Conservation (phyloP, 306 rosid species). For the Albizia julibrissin region DNA sequence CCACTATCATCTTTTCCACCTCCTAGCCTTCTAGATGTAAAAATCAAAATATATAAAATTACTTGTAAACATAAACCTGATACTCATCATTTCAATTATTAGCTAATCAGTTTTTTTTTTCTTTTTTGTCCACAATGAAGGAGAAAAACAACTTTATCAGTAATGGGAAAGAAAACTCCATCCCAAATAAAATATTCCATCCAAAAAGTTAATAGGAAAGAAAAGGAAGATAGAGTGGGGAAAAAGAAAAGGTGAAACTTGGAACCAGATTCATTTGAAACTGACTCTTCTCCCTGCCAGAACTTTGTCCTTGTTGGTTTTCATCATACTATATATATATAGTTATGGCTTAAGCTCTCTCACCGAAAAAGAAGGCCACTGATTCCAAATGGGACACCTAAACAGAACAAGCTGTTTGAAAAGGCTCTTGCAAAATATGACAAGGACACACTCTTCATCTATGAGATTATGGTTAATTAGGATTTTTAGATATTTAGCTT, state of each 20-base stretch:
- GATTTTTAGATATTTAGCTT: too few species aligned
- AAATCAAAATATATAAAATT: too few species aligned
- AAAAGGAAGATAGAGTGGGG: background rate
- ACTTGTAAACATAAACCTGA: too few species aligned
- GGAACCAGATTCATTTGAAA: conserved; percentile 42
- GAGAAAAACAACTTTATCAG: background rate
- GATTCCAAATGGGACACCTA: conserved; percentile 53
- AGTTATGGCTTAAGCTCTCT: too few species aligned
- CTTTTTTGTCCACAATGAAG: background rate
- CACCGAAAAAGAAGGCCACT: conserved; percentile 36
- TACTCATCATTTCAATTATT: too few species aligned
- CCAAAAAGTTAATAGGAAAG: background rate
- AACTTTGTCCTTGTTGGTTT: conserved; percentile 27
- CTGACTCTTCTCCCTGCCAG: conserved; percentile 14
- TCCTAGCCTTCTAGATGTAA: too few species aligned
- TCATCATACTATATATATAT: too few species aligned
- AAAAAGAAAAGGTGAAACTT: conserved; percentile 5
- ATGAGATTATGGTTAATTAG: conserved; percentile 9
- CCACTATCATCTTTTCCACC: too few species aligned
- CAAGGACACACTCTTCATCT: conserved; percentile 55
- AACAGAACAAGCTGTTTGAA: conserved; percentile 62
- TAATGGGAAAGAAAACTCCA: background rate
- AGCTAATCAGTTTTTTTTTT: too few species aligned
- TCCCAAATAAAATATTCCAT: too few species aligned
- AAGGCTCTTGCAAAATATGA: conserved; percentile 62